Conservation (phyloP, 495 filamentous ascomycete species). For the Penicillium waksmanii region DNA sequence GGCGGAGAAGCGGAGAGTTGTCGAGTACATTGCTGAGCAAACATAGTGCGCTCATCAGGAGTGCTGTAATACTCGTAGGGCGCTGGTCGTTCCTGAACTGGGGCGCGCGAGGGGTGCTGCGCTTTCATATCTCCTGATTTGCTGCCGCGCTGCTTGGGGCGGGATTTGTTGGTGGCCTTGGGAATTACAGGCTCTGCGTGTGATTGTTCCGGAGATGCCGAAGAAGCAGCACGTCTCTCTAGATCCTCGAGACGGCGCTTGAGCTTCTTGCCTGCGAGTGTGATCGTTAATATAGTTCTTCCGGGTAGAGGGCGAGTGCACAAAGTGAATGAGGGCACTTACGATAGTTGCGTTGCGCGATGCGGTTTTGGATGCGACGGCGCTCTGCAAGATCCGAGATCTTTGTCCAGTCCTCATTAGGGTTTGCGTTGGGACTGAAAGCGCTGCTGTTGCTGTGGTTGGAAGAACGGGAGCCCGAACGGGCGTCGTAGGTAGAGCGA, state of each 20-base stretch:
- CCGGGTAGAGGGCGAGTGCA: background rate
- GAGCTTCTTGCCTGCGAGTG: conserved; percentile 85
- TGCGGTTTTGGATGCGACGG: conserved; percentile 93
- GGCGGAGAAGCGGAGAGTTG: conserved; percentile 72
- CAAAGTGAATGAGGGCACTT: conserved; percentile 43
- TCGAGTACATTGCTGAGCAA: conserved; percentile 71
- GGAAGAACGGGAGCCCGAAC: conserved; percentile 57
- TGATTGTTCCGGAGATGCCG: conserved; percentile 68
- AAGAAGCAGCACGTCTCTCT: conserved; percentile 87
- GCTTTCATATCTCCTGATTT: conserved; percentile 47
- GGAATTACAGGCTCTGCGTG: conserved; percentile 54
- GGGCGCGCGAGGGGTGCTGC: conserved; percentile 24
- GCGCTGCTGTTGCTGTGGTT: conserved; percentile 86
- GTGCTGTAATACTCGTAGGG: conserved; percentile 43
- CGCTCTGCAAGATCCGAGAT: conserved; percentile 96
- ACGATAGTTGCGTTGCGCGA: conserved; percentile 99
- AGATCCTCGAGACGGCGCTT: conserved; percentile 97
- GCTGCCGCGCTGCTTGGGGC: conserved; percentile 45
- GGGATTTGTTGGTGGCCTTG: conserved; percentile 51
- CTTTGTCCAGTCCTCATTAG: conserved; percentile 99
- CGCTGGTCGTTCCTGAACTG: conserved; percentile 14
- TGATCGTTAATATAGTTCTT: background rate
- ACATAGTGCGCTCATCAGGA: conserved; percentile 56
- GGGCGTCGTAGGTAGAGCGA: conserved; percentile 40
- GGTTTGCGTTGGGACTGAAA: conserved; percentile 94